Conservation (phyloP, 2,329 filamentous ascomycete species). For the Hypoxylon sp. region DNA sequence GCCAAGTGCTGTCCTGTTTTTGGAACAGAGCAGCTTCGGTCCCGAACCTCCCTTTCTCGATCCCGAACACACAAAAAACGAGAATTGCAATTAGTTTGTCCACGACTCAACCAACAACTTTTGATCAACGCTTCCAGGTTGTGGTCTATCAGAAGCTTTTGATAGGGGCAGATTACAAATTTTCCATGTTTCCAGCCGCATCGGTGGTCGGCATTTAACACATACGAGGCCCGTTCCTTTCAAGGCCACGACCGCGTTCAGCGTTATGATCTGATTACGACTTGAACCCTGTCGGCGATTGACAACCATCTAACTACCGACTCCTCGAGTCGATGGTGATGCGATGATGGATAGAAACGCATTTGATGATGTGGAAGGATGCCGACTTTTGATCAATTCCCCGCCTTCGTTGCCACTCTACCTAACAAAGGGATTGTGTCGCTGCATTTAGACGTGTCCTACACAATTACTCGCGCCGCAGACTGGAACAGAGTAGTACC, state of each 20-base stretch:
- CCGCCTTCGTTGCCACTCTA: slow-evolving; percentile 7
- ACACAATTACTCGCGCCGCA: slow-evolving; percentile 8
- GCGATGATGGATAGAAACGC: slow-evolving; percentile 22
- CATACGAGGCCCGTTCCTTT: slow-evolving; percentile 12
- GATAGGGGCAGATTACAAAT: slow-evolving; percentile 14
- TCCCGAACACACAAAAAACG: slow-evolving; percentile 29
- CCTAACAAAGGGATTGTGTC: slow-evolving; percentile 11
- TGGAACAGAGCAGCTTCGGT: neutral
- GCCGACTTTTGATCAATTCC: slow-evolving; percentile 12
- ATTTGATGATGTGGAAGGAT: slow-evolving; percentile 16
- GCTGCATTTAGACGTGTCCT: slow-evolving; percentile 1
- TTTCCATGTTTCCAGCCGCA: slow-evolving; percentile 8
- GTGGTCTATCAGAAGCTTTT: neutral
- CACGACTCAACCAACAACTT: slow-evolving; percentile 8
- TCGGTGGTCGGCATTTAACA: slow-evolving; percentile 31
- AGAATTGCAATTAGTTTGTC: slow-evolving; percentile 18
- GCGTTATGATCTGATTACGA: slow-evolving; percentile 12
- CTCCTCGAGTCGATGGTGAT: slow-evolving; percentile 5
- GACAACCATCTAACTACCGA: slow-evolving; percentile 14
- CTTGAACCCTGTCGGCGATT: slow-evolving; percentile 27
- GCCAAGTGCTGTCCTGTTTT: neutral
- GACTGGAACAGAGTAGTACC: no score
- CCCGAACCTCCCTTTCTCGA: slow-evolving; percentile 5
- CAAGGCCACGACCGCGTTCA: neutral
- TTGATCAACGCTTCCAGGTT: no score